Base-by-base conservation (phyloP, 2,329 filamentous ascomycete species). In the Nakataea oryzae region DNA sequence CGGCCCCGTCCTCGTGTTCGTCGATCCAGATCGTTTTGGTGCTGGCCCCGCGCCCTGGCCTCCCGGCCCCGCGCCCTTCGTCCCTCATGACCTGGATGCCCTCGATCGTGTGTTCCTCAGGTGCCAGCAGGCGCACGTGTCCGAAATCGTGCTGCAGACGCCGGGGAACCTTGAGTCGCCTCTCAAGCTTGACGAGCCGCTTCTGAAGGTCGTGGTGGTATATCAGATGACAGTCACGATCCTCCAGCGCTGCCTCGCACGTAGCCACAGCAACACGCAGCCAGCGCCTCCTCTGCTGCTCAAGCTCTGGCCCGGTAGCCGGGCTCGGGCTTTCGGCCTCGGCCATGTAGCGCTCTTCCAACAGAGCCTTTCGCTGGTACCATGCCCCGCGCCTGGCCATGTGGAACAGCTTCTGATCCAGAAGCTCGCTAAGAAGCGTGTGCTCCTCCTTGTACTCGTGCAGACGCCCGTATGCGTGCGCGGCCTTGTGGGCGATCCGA, bases 201-300 rank as follows among this genome's bases (percentile, higher is more conserved):
- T 96, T 97, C 72, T 97, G 93, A 8, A 99, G 78, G 69, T 97
- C 93, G 70, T 96, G 91, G 71, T 99, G 93, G 71, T 91, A 93
- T 63, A 96, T 95, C 28, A 96, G 75, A 73, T 99, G 95, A 63
- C 93, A 96, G 62, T 95, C 83, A 30, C 86, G 86, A 69, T 99
- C 95, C 71, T 96, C 88, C 0, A 99, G 80, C 0, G 91, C 95
- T 54, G 83, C 79, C 73, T 96, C 93, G 70, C 95, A 97, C 0
- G 95, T 99, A 9, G 79, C 76, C 4, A 90, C 78, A 0, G 95
- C 91, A 26, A 86, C 81, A 11, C 83, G 81, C 70, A 87, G 91
- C 93, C 93, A 99, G 66, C 90, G 81, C 68, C 88, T 93, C 75
- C 90, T 95, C 70, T 89, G 88, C 60, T 75, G 70, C 30, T 81